phyloP scores from a whole-genome alignment of 257 asterid genomes.

The Primulina huaijiensis region DNA sequence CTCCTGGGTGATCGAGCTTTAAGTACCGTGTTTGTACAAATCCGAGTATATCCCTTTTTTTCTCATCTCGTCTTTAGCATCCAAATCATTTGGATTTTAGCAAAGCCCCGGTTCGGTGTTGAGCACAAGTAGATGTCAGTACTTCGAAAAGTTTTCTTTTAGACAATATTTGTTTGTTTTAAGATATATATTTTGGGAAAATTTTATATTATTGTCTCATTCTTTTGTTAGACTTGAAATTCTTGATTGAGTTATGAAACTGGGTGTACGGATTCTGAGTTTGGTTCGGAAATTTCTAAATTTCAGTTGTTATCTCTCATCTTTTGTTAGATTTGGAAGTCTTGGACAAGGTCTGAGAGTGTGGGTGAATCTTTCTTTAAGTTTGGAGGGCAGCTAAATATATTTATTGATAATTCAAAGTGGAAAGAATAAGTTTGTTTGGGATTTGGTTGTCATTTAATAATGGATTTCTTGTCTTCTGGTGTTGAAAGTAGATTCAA shows the following conservation, averaged over 20 bases:
- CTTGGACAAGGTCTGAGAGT: background rate
- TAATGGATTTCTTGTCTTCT: slow-evolving; percentile 5
- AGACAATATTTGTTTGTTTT: slow-evolving; percentile 15
- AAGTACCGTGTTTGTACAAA: slow-evolving; percentile 8
- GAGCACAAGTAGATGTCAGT: background rate
- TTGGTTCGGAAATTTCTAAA: slow-evolving; percentile 3
- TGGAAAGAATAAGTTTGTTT: slow-evolving; percentile 1
- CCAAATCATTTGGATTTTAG: slow-evolving; percentile 7
- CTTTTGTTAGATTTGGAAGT: background rate
- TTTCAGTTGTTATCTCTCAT: background rate
- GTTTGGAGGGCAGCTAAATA: slow-evolving; percentile 15
- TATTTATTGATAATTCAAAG: slow-evolving; percentile 17
- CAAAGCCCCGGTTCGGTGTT: background rate
- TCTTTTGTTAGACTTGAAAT: slow-evolving; percentile 20
- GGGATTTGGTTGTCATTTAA: slow-evolving; percentile 17
- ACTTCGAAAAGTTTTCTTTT: slow-evolving; percentile 9
- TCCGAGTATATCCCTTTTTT: slow-evolving; percentile 18
- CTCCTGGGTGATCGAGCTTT: slow-evolving; percentile 11
- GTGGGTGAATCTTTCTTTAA: background rate
- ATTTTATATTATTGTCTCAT: background rate
- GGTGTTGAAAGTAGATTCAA: slow-evolving; percentile 3
- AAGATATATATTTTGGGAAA: background rate
- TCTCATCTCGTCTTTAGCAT: background rate
- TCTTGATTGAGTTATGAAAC: slow-evolving; percentile 19
- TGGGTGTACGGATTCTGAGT: slow-evolving; percentile 14